Base-by-base conservation (phyloP, 768 basidiomycete species). In the Polyporus arcularius region DNA sequence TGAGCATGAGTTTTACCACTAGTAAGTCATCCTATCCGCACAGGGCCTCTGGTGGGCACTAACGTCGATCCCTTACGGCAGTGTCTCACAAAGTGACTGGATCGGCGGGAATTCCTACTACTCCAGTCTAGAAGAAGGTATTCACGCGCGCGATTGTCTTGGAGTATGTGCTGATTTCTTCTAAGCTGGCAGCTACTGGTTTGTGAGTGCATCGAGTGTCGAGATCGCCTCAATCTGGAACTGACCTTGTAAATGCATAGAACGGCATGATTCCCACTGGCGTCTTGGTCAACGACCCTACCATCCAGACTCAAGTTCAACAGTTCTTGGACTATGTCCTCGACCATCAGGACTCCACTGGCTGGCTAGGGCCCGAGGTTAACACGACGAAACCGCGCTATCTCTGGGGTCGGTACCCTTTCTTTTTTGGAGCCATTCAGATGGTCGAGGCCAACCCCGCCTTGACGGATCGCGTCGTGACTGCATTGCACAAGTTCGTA, bases 371-470 rank as follows among this genome's bases (percentile, higher is more conserved):
- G 3, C 82, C 83, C 4, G 83, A 83, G 62, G 81, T 81, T 16
- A 77, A 77, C 55, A 83, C 81, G 9, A 78, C 71, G 38, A 83
- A 83, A 64, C 82, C 83, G 26, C 75, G 81, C 8, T 83, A 79
- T 60, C 70, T 85, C 4, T 84, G 82, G 83, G 83, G 82, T 57
- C 75, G 82, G 78, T 83, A 84, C 60, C 82, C 83, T 0, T 84
- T 84, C 72, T 77, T 85, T 68, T 82, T 84, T 61, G 82, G 82
- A 14, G 83, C 82, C 3, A 83, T 84, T 31, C 83, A 84, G 72
- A 81, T 84, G 79, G 77, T 78, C 1, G 83, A 84, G 65, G 73
- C 71, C 45, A 66, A 82, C 64, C 73, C 81, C 1, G 67, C 79
- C 0, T 70, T 82, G 43, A 78, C 79, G 2, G 70, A 72, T 46